These are phyloP conservation scores for Aspergillus bombycis DNA, from an alignment of 2,329 filamentous ascomycete species.

Conservation along the genomic window DNA sequence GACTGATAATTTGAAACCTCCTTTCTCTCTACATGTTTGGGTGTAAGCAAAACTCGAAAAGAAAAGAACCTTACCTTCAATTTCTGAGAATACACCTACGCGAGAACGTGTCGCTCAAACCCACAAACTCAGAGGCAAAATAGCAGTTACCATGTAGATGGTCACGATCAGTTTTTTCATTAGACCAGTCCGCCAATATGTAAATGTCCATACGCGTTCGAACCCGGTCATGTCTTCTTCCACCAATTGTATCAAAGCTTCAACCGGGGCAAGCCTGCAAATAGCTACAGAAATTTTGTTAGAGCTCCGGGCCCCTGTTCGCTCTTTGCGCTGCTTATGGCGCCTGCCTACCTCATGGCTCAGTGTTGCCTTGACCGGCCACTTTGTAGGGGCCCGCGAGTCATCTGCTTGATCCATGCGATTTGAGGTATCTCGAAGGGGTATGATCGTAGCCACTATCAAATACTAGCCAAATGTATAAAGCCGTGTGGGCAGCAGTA, in stretches of 20 bases:
- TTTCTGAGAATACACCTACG: not conserved
- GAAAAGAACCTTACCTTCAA: not conserved
- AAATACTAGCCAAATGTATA: conserved; percentile 28
- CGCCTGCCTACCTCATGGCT: not conserved
- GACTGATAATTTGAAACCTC: not conserved
- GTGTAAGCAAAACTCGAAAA: not conserved
- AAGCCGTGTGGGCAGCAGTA: conserved; percentile 30
- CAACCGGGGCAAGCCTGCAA: conserved; percentile 20
- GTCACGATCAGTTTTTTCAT: not conserved
- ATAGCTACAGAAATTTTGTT: conserved; percentile 27
- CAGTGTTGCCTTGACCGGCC: not conserved
- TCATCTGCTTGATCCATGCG: conserved; percentile 6
- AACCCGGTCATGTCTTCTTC: conserved; percentile 28
- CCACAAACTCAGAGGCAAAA: not conserved
- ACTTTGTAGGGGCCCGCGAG: not conserved
- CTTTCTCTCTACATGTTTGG: too few species aligned
- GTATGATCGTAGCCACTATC: conserved; percentile 5
- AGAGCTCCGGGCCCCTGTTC: conserved; percentile 10
- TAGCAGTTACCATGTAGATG: not conserved
- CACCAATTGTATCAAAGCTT: conserved; percentile 33
- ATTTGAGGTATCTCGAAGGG: conserved; percentile 9
- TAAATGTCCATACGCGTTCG: not conserved
- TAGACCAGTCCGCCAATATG: not conserved
- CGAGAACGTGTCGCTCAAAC: not conserved
- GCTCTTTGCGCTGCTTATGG: not conserved